Conservation (phyloP, 371 early-diverging fungal genomes). For the Syncephalastrum monosporum region DNA sequence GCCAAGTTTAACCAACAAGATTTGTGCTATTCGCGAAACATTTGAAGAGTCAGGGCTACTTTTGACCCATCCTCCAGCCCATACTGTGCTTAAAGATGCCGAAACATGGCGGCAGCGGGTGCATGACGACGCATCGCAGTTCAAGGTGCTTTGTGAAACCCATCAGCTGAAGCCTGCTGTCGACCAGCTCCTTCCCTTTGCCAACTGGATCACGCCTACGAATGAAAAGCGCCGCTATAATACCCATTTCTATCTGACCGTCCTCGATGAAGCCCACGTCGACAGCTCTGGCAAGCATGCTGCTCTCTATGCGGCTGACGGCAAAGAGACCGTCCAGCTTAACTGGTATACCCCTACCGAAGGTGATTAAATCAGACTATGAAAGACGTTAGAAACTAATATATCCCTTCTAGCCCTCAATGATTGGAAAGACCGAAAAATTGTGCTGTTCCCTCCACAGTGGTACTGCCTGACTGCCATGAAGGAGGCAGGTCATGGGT, state of each 20-base stretch:
- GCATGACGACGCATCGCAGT: slow-evolving; percentile 52
- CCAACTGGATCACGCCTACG: slow-evolving; percentile 81
- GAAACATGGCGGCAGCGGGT: slow-evolving; percentile 52
- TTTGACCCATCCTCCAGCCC: slow-evolving; percentile 47
- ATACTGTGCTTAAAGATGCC: slow-evolving; percentile 22
- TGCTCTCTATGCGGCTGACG: slow-evolving; percentile 48
- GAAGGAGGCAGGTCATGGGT: slow-evolving; percentile 17
- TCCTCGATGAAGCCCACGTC: slow-evolving; percentile 28
- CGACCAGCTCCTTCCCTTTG: slow-evolving; percentile 52
- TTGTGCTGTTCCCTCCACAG: slow-evolving; percentile 65
- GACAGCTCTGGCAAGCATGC: slow-evolving; percentile 18
- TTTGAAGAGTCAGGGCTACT: slow-evolving; percentile 81
- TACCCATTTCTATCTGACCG: slow-evolving; percentile 73
- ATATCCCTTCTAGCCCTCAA: slow-evolving; percentile 17
- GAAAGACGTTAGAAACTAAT: background rate
- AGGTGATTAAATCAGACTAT: slow-evolving; percentile 27
- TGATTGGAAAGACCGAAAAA: slow-evolving; percentile 19
- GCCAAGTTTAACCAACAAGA: slow-evolving; percentile 32
- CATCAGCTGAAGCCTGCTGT: slow-evolving; percentile 47
- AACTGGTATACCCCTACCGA: slow-evolving; percentile 74
- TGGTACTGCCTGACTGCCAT: slow-evolving; percentile 57
- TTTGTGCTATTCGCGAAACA: slow-evolving; percentile 82
- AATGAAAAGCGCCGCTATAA: slow-evolving; percentile 68
- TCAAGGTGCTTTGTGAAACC: slow-evolving; percentile 51
- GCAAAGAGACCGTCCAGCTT: slow-evolving; percentile 60